phyloP scores from a whole-genome alignment of 2,329 filamentous ascomycete species.

The Penicillium polonicum region DNA sequence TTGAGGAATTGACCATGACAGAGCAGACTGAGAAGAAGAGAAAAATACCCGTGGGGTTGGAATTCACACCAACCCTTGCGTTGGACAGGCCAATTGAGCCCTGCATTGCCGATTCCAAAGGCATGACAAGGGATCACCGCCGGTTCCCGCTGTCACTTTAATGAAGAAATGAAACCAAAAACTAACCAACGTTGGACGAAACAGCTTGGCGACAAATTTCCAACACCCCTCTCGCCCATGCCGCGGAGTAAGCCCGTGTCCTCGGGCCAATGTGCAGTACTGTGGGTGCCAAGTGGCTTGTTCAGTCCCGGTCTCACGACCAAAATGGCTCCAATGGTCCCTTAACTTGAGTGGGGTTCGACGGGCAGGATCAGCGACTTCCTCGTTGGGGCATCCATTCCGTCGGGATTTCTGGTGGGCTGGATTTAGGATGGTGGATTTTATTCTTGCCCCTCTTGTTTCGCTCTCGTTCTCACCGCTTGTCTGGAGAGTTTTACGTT shows the following conservation, averaged over 20 bases:
- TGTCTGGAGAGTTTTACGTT: slow-evolving; percentile 12
- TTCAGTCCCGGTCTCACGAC: slow-evolving; percentile 13
- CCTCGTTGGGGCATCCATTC: slow-evolving; percentile 23
- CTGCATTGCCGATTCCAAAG: slow-evolving; percentile 14
- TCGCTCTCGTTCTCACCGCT: slow-evolving; percentile 22
- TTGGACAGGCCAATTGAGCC: not conserved
- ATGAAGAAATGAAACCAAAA: slow-evolving; percentile 5
- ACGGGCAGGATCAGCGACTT: slow-evolving; percentile 22
- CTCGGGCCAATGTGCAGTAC: slow-evolving; percentile 15
- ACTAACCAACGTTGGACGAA: slow-evolving; percentile 3
- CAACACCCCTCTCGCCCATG: not conserved
- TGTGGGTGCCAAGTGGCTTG: slow-evolving; percentile 19
- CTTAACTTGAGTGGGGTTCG: slow-evolving; percentile 19
- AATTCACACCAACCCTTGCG: slow-evolving; percentile 13
- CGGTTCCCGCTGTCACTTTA: slow-evolving; percentile 24
- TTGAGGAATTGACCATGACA: not conserved
- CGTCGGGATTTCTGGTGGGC: slow-evolving; percentile 21
- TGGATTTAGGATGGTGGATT: slow-evolving; percentile 10
- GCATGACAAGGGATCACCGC: slow-evolving; percentile 18
- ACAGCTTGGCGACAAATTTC: slow-evolving; percentile 8
- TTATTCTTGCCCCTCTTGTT: slow-evolving; percentile 6
- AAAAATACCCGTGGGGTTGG: not conserved
- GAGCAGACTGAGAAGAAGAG: not conserved
- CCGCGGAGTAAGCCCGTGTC: slow-evolving; percentile 6
- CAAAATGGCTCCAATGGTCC: slow-evolving; percentile 9